Conservation (phyloP, 2,329 filamentous ascomycete genomes). For the Laburnicola sp. region DNA sequence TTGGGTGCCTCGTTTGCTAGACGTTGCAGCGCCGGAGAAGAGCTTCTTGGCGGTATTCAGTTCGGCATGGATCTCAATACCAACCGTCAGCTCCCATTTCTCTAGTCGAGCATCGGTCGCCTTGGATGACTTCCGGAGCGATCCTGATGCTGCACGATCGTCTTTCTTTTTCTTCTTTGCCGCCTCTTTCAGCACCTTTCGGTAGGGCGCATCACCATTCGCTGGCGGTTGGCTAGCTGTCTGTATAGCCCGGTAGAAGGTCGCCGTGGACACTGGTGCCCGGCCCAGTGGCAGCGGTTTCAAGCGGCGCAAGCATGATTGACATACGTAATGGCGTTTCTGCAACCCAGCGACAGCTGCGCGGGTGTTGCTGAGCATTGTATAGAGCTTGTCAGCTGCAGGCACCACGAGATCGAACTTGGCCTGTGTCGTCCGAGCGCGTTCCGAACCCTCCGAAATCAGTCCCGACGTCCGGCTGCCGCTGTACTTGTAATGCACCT, state of each 20-base stretch:
- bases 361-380: constrained; percentile 35
- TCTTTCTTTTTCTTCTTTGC: constrained; percentile 40
- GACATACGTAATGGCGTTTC: constrained; percentile 36
- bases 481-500: too few species aligned
- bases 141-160: constrained; percentile 8
- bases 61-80: constrained; percentile 96
- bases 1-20: constrained; percentile 69
- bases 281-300: constrained; percentile 22
- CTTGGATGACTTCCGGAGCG: constrained; percentile 15
- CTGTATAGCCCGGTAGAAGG: constrained; percentile 26
- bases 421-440: constrained; percentile 33
- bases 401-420: constrained; percentile 18
- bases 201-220: constrained; percentile 38
- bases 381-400: constrained; percentile 25
- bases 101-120: constrained; percentile 34
- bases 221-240: constrained; percentile 22
- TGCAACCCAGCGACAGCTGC: constrained; percentile 24
- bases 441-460: constrained; percentile 24
- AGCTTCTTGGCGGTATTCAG: constrained; percentile 87
- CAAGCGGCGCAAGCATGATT: constrained; percentile 29
- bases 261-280: not conserved
- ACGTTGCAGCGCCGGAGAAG: constrained; percentile 68
- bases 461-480: constrained; percentile 6
- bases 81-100: constrained; percentile 91
- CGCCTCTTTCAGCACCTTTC: constrained; percentile 45